These are phyloP conservation scores for Colletotrichum sp. DNA, from an alignment of 2,329 filamentous ascomycete genomes.

Conservation along the genomic window DNA sequence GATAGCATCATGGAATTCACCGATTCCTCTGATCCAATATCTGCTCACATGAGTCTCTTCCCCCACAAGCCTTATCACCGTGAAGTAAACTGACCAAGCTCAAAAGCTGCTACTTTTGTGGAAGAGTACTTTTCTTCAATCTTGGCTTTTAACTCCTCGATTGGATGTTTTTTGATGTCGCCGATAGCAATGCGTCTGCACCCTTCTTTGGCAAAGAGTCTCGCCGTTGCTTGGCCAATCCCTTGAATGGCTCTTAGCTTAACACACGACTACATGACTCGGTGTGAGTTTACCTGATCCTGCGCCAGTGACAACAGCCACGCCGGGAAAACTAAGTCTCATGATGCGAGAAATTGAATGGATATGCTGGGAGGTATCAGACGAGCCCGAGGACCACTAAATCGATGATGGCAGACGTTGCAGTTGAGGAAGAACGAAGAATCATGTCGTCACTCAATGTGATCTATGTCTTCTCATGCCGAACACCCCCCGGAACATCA, in stretches of 20 bases:
- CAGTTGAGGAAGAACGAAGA: background rate
- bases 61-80: rapidly evolving
- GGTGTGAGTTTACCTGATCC: background rate
- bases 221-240: background rate
- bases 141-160: background rate
- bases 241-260: background rate
- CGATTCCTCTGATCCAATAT: background rate
- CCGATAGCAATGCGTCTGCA: background rate
- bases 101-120: background rate
- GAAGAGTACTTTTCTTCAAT: background rate
- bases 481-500: background rate
- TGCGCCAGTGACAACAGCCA: background rate
- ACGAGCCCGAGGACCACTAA: background rate
- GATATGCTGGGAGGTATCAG: background rate
- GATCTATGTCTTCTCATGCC: background rate
- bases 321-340: background rate
- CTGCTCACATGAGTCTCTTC: background rate
- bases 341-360: background rate
- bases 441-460: background rate
- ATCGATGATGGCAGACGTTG: background rate
- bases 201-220: background rate
- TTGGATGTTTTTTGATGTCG: background rate
- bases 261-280: background rate
- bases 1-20: background rate
- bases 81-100: background rate